Percentiles rank a stretch among this genome's conserved stretches.
Evolutionary conservation across 1,139 yeast species (phyloP).

Genomic region (Saccharomycopsis crataegensis): DNA sequence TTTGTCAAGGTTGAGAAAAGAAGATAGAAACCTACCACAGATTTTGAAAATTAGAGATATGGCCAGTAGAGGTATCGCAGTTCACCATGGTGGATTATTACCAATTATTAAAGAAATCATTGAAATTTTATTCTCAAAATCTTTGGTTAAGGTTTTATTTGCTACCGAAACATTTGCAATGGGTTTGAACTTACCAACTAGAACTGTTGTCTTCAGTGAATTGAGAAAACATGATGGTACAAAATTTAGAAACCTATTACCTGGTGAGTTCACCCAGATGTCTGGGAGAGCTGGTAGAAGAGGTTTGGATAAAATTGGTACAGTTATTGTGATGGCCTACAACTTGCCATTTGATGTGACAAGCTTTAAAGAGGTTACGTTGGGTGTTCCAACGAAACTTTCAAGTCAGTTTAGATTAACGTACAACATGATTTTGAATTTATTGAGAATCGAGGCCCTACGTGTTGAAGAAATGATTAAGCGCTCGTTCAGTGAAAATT

Average conservation of each 20-base stretch:
- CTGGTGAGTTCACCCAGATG: conserved; percentile 98
- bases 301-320: conserved; percentile 89
- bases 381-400: conserved; percentile 85
- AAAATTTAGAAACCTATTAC: conserved; percentile 68
- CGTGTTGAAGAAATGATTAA: conserved; percentile 97
- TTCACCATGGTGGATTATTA: conserved; percentile 92
- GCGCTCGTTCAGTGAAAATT: conserved; percentile 88
- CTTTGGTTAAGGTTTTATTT: conserved; percentile 81
- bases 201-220: conserved; percentile 88
- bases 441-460: conserved; percentile 86
- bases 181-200: conserved; percentile 95
- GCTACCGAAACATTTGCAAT: conserved; percentile 98
- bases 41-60: conserved; percentile 74
- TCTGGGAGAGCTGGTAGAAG: conserved; percentile 99
- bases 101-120: conserved; percentile 95
- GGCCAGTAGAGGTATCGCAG: conserved; percentile 87
- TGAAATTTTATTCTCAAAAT: conserved; percentile 81
- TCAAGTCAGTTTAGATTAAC: conserved; percentile 90
- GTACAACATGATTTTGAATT: conserved; percentile 88
- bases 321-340: conserved; percentile 90
- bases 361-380: conserved; percentile 67
- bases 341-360: conserved; percentile 55
- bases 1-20: conserved; percentile 77
- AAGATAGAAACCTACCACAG: conserved; percentile 91
- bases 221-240: conserved; percentile 87